Evolutionary conservation across 352 stramenopile genomes (phyloP).

Genomic region (Pythium periplocum): DNA sequence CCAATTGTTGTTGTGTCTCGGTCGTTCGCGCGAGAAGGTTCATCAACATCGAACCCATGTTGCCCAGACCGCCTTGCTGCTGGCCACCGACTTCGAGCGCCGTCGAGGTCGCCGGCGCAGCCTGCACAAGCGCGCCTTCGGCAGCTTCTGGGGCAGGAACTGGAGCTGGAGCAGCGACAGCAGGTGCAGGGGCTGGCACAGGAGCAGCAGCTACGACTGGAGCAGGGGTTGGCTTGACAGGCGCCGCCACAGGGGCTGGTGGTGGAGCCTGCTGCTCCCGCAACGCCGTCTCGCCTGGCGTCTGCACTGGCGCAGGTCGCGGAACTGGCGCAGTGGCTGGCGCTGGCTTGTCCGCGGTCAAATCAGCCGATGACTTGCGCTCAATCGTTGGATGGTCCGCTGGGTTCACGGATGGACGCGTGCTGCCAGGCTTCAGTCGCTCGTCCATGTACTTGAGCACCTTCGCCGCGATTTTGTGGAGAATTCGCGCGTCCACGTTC

Average conservation of each 20-base stretch:
- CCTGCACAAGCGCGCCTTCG: slow-evolving; percentile 39
- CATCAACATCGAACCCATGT: slow-evolving; percentile 88
- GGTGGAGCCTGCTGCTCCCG: slow-evolving; percentile 35
- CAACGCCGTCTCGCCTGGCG: slow-evolving; percentile 49
- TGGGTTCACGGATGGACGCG: slow-evolving; percentile 4
- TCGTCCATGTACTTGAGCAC: slow-evolving; percentile 88
- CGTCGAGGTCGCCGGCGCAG: slow-evolving; percentile 38
- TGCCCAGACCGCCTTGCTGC: slow-evolving; percentile 57
- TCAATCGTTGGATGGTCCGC: slow-evolving; percentile 11
- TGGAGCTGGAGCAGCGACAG: slow-evolving; percentile 16
- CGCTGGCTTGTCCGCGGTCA: slow-evolving; percentile 10
- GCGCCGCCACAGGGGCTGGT: slow-evolving; percentile 13
- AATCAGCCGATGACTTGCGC: slow-evolving; percentile 28
- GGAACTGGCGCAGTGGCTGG: slow-evolving; percentile 18
- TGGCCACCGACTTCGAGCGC: slow-evolving; percentile 62
- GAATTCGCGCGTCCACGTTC: slow-evolving; percentile 73
- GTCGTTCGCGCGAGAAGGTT: slow-evolving; percentile 79
- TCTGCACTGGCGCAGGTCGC: slow-evolving; percentile 28
- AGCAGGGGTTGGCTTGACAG: slow-evolving; percentile 20
- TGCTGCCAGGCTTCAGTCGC: slow-evolving; percentile 41
- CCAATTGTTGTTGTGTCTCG: slow-evolving; percentile 83
- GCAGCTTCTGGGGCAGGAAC: slow-evolving; percentile 14
- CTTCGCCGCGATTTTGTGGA: slow-evolving; percentile 85
- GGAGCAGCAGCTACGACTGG: slow-evolving; percentile 3
- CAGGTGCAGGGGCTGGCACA: slow-evolving; percentile 1